These are phyloP conservation scores for Cyberlindnera suaveolens DNA, from an alignment of 805 yeast genomes.

Conservation along the genomic window DNA sequence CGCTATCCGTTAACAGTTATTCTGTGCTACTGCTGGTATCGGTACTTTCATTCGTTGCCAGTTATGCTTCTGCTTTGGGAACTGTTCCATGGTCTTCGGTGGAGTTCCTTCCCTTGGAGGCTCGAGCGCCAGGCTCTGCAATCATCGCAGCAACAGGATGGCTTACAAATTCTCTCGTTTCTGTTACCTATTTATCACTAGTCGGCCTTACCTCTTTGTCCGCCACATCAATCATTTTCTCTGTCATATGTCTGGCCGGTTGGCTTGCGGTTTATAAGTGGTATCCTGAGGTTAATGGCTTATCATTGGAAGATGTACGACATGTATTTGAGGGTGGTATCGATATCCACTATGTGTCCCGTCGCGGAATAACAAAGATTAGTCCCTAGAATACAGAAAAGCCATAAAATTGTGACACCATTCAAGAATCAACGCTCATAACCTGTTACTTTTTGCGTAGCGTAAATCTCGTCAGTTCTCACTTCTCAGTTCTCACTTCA, in stretches of 20 bases:
- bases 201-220: constrained; percentile 25
- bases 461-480: too few relatives aligned
- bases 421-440: too few relatives aligned
- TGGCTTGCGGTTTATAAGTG: constrained; percentile 35
- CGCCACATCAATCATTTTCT: constrained; percentile 30
- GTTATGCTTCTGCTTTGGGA: constrained; percentile 39
- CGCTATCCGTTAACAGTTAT: constrained; percentile 1
- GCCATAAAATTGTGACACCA: too few relatives aligned
- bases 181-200: constrained; percentile 30
- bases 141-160: constrained; percentile 37
- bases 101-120: constrained; percentile 37
- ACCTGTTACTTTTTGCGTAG: too few relatives aligned
- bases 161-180: constrained; percentile 32
- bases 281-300: constrained; percentile 41
- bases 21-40: constrained; percentile 24
- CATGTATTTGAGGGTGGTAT: constrained; percentile 34
- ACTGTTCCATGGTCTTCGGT: constrained; percentile 41
- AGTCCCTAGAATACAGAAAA: too few relatives aligned
- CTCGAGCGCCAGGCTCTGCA: constrained; percentile 37
- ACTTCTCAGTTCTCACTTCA: too few relatives aligned
- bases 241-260: constrained; percentile 25
- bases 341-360: constrained; percentile 27
- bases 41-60: constrained; percentile 32
- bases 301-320: constrained; percentile 37
- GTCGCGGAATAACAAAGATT: too few relatives aligned